Evolutionary conservation across 805 yeast species (phyloP), one percentile per base, ranked within the genome.

Genomic region (Jamesozyma piceae): DNA sequence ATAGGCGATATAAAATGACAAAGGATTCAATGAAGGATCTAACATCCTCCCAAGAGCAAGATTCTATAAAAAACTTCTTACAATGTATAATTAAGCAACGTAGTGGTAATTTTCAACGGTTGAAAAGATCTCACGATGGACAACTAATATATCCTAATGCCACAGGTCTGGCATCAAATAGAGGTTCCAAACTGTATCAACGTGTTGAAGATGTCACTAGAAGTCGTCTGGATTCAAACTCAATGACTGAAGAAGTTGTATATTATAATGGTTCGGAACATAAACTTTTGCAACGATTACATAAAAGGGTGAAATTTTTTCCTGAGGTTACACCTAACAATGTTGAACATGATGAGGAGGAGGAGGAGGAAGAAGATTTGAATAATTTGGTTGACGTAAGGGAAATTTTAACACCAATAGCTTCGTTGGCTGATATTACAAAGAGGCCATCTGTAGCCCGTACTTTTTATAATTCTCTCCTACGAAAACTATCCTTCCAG

Each of bases 391-490:
- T 80, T 1, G 72, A 78, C 51, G 58, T 81, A 2, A 74, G 72
- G 24, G 67, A 78, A 35, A 68, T 88, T 17, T 65, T 92, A 46
- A 76, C 81, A 4, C 96, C 97, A 0, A 75, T 92, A 13, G 69
- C 77, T 8, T 83, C 84, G 44, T 92, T 96, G 0, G 71, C 84
- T 2, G 96, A 92, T 51, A 64, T 90, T 2, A 75, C 82, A 1
- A 69, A 71, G 2, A 89, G 86, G 54, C 81, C 80, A 13, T 75
- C 86, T 1, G 68, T 87, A 15, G 72, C 77, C 39, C 74, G 71
- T 47, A 81, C 92, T 0, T 92, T 75, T 60, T 75, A 73, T 8
- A 69, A 73, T 38, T 63, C 66, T 20, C 72, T 74, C n/a, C 64
- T 85, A 34, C 69, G 73, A 38, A 67, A 72, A 32, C 62, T 92